Conservation (phyloP, 2,329 filamentous ascomycete genomes). For the Hirsutella thompsonii region DNA sequence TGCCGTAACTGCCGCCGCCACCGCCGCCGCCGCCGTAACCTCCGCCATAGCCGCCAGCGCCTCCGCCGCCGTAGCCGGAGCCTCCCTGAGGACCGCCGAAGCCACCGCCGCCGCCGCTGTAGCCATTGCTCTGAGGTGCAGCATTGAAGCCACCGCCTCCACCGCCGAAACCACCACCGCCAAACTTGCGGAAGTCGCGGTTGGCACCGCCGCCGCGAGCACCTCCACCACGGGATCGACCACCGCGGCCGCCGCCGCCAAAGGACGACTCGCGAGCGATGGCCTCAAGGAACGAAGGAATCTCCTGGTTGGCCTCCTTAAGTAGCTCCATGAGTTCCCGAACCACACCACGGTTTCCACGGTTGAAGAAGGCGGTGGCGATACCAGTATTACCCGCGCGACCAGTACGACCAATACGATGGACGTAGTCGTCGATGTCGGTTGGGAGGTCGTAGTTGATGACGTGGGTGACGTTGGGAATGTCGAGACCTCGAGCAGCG, state of each 20-base stretch:
- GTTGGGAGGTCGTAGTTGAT: constrained; percentile 99
- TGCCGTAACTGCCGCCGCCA: constrained; percentile 39
- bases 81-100: constrained; percentile 20
- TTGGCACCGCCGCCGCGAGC: constrained; percentile 65
- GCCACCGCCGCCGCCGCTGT: constrained; percentile 30
- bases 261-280: constrained; percentile 91
- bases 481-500: constrained; percentile 81
- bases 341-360: constrained; percentile 95
- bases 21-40: constrained; percentile 32
- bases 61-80: constrained; percentile 25
- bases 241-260: constrained; percentile 55
- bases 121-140: constrained; percentile 19
- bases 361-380: constrained; percentile 98
- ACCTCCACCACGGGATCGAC: constrained; percentile 38
- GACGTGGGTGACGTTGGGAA: constrained; percentile 92
- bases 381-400: constrained; percentile 99
- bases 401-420: constrained; percentile 98
- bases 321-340: constrained; percentile 93
- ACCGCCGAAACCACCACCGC: constrained; percentile 38
- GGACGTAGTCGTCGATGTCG: constrained; percentile 97
- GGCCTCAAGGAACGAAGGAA: constrained; percentile 87
- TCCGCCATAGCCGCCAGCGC: constrained; percentile 26
- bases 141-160: constrained; percentile 27
- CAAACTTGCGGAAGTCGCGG: constrained; percentile 81
- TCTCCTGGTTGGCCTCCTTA: constrained; percentile 97